These are phyloP conservation scores for Aureobasidium sp. DNA, from an alignment of 2,329 filamentous ascomycete genomes.

Conservation along the genomic window DNA sequence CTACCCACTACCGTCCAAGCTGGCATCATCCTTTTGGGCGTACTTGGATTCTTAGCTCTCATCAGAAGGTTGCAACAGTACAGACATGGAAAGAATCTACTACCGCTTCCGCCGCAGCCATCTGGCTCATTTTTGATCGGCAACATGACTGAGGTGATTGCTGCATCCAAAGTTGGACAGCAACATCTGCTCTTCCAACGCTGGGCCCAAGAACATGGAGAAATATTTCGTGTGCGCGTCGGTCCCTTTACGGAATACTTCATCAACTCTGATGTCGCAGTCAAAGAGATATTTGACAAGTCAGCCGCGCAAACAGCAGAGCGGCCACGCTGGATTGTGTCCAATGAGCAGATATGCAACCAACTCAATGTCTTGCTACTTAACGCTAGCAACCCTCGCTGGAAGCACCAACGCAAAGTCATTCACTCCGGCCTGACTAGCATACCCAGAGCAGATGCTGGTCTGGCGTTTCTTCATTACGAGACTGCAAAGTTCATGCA, in stretches of 20 bases:
- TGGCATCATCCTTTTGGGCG: neutral
- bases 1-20: neutral
- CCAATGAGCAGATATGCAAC: constrained; percentile 12
- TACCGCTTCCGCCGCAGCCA: neutral
- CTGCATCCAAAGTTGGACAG: neutral
- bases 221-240: constrained; percentile 7
- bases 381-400: constrained; percentile 10
- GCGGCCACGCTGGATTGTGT: constrained; percentile 10
- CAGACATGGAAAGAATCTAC: neutral
- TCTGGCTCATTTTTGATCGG: neutral
- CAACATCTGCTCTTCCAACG: neutral
- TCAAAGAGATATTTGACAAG: constrained; percentile 11
- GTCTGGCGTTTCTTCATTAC: constrained; percentile 3
- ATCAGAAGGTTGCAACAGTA: neutral
- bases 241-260: neutral
- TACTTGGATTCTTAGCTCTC: neutral
- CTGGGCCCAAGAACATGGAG: constrained; percentile 9
- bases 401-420: constrained; percentile 9
- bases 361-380: constrained; percentile 10
- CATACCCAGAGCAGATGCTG: constrained; percentile 11
- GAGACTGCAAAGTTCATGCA: constrained; percentile 10
- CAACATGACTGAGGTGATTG: neutral
- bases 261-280: constrained; percentile 4
- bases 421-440: constrained; percentile 10
- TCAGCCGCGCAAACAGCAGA: constrained; percentile 6